Percentiles rank a stretch among this genome's conserved stretches.
phyloP scores from a whole-genome alignment of 371 early-diverging fungal genomes.

The Nosema muscidifuracis region DNA sequence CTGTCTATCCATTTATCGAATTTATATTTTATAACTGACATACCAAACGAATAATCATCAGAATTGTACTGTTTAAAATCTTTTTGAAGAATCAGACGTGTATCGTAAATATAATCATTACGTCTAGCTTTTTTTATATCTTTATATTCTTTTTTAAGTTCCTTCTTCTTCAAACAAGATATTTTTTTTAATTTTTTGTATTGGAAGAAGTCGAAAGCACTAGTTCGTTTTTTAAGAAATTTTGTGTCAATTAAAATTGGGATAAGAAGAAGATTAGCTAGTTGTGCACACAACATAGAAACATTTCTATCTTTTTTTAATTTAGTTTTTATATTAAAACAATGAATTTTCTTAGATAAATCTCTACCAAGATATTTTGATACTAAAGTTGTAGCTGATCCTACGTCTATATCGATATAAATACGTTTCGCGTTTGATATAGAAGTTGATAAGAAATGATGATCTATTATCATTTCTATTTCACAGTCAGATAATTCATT shows the following conservation, averaged over 20 bases:
- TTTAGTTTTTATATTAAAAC: background rate
- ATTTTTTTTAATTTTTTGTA: slow-evolving; percentile 43
- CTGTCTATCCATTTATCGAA: slow-evolving; percentile 54
- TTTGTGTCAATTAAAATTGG: slow-evolving; percentile 57
- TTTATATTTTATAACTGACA: slow-evolving; percentile 48
- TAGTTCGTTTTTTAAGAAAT: slow-evolving; percentile 31
- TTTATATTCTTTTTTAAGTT: slow-evolving; percentile 33
- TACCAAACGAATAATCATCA: slow-evolving; percentile 45
- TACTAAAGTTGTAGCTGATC: slow-evolving; percentile 49
- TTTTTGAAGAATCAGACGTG: slow-evolving; percentile 49
- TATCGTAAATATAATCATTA: slow-evolving; percentile 38
- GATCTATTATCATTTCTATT: slow-evolving; percentile 55
- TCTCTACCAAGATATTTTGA: slow-evolving; percentile 51
- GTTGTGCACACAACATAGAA: slow-evolving; percentile 2
- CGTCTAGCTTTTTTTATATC: slow-evolving; percentile 30
- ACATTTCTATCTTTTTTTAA: background rate
- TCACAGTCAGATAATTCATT: slow-evolving; percentile 32
- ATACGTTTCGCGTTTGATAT: slow-evolving; percentile 29
- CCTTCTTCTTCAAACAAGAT: slow-evolving; percentile 31
- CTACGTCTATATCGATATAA: slow-evolving; percentile 52
- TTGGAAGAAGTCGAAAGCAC: slow-evolving; percentile 39
- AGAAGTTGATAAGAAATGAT: slow-evolving; percentile 25
- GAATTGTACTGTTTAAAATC: slow-evolving; percentile 45
- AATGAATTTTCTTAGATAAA: slow-evolving; percentile 28
- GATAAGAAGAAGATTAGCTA: slow-evolving; percentile 45